A percentile compares a stretch with the other conserved stretches of the same genome.
Conservation (phyloP, 2,329 filamentous ascomycete genomes). For the Penicillium sp. region DNA sequence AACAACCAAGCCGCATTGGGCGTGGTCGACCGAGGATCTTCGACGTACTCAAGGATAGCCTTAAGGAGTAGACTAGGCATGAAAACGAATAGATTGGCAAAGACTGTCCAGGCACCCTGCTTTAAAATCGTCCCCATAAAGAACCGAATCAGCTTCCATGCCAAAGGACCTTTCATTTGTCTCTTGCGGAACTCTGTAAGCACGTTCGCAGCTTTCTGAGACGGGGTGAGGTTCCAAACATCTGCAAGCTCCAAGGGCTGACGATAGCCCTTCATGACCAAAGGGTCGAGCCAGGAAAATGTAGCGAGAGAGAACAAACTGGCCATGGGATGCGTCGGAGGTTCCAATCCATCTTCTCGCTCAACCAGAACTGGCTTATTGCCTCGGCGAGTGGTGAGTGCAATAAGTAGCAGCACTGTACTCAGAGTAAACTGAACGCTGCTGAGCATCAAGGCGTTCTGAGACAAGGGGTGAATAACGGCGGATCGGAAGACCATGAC, state of each 20-base stretch:
- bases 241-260: slow-evolving; percentile 76
- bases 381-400: slow-evolving; percentile 80
- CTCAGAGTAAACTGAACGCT: slow-evolving; percentile 73
- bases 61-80: slow-evolving; percentile 86
- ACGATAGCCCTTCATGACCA: slow-evolving; percentile 86
- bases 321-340: slow-evolving; percentile 80
- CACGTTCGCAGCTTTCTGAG: slow-evolving; percentile 80
- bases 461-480: slow-evolving; percentile 71
- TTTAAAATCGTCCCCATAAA: slow-evolving; percentile 74
- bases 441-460: slow-evolving; percentile 60
- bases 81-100: slow-evolving; percentile 83
- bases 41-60: slow-evolving; percentile 90
- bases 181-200: slow-evolving; percentile 79
- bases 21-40: slow-evolving; percentile 71
- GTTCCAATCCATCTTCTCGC: slow-evolving; percentile 83
- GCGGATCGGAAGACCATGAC: slow-evolving; percentile 79
- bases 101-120: slow-evolving; percentile 75
- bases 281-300: slow-evolving; percentile 85
- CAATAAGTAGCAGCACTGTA: slow-evolving; percentile 71
- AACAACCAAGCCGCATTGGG: slow-evolving; percentile 92
- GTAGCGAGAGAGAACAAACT: slow-evolving; percentile 85
- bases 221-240: slow-evolving; percentile 88
- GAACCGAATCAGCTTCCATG: slow-evolving; percentile 77
- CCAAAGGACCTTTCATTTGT: slow-evolving; percentile 75
- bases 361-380: slow-evolving; percentile 86